Base-by-base conservation (phyloP, 805 yeast species). In the Cyberlindnera euphorbiiphila region DNA sequence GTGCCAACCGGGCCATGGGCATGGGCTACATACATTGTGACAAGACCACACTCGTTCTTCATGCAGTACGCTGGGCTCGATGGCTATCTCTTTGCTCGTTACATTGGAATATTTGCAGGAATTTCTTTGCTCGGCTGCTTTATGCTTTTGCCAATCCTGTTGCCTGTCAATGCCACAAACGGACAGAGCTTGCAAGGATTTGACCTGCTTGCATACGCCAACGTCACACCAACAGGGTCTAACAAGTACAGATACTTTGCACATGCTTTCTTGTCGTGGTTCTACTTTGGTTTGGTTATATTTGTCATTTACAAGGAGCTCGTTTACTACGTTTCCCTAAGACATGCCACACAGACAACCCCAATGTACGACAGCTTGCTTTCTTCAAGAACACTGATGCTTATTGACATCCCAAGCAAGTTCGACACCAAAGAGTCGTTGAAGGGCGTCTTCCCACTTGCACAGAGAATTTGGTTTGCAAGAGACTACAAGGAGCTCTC, bases 221-320 rank as follows among this genome's bases (percentile, higher is more conserved):
- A 84, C 49, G 78, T 81, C 22, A 65, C 62, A 12, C 32, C 41
- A 14, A 20, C 24, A 5, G 45, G 45, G 9, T 25, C 41, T 11
- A 65, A 79, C 56, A 78, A 76, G 56, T 74, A 79, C 66, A 69
- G 85, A 59, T 72, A 69, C 37, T 80, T 74, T 58, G 93, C 91
- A 7, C 88, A 84, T 51, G 80, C 81, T 6, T 84, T 85, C 54
- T 54, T 81, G 37, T 79, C 88, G 14, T 84, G 93, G 93, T 46
- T 75, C 20, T 78, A 72, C 53, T 84, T 81, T 56, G 88, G 86
- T 6, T 41, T 70, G n/a, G 68, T 80, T 25, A 62, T 81, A 22
- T 83, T 72, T 57, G 66, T 78, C 39, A 76, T 85, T 42, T 85
- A 82, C 68, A 76, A 81, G 53, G 94, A 85, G 61, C 63, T 85